Evolutionary conservation across 768 basidiomycete species (phyloP), one percentile per base, ranked within the genome.

Genomic region (Scleroderma citrinum): DNA sequence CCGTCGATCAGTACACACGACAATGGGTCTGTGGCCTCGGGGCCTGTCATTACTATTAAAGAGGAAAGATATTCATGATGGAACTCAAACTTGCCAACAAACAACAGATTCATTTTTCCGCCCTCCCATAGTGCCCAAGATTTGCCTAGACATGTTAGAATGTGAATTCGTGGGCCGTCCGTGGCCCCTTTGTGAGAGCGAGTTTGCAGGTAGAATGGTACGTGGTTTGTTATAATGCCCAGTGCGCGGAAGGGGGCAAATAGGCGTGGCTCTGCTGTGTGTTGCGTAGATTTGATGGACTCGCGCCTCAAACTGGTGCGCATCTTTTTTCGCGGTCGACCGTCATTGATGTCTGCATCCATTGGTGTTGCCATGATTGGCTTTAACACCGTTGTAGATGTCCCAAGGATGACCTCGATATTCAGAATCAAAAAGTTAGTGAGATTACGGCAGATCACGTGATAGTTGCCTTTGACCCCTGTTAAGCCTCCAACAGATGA

Each of bases 111-210:
- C 90, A 98, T 93, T 69, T 86, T 92, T 23, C 83, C 88, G 19
- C 92, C 94, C 58, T 96, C 92, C 95, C 95, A 98, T 60, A 96
- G 72, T 16, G 92, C 89, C 94, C 94, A 98, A 55, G 88, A 81
- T 50, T 73, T 80, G 6, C 95, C 94, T 7, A 97, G 69, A 59
- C 89, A 93, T 11, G 92, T 94, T 30, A 96, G 68, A 37, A 98
- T 71, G 53, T 92, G 86, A 49, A 94, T 74, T 41, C 81, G 78
- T 1, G 94, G 92, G 3, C 87, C 89, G 17, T 86, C 85, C 1
- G 88, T 80, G 19, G 90, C 81, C 21, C 90, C 90, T 63, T 93
- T 94, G 60, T 83, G 75, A 1, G 87, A 82, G 47, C 91, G 80
- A 2, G 86, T 82, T 72, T 95, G 92, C 50, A 97, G 66, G 14